These are phyloP conservation scores for Penicillium hordei DNA, from an alignment of 2,329 filamentous ascomycete genomes.

Conservation along the genomic window DNA sequence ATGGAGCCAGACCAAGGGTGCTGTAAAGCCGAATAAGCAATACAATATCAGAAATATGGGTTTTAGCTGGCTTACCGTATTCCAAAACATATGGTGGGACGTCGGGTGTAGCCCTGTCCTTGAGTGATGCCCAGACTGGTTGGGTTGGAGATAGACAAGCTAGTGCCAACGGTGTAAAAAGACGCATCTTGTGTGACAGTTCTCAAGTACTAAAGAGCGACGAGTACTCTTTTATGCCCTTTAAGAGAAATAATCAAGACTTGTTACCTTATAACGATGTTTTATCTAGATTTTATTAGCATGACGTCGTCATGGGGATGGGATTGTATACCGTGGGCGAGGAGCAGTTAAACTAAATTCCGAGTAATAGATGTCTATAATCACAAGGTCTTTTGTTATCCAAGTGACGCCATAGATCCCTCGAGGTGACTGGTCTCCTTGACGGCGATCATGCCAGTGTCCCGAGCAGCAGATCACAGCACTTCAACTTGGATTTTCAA, in stretches of 20 bases:
- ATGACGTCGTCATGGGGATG: constrained; percentile 5
- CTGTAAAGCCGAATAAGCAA: constrained; percentile 31
- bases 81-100: constrained; percentile 49
- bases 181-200: constrained; percentile 4
- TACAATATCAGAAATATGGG: fast-evolving
- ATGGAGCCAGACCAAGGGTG: constrained; percentile 54
- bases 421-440: neutral
- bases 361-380: neutral
- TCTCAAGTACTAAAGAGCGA: neutral
- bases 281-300: constrained; percentile 8
- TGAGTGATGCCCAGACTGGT: neutral
- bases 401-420: neutral
- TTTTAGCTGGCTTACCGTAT: constrained; percentile 40
- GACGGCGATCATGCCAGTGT: constrained; percentile 5
- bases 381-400: neutral
- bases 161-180: constrained; percentile 10
- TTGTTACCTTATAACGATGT: neutral
- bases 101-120: constrained; percentile 12
- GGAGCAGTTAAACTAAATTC: neutral
- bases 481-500: neutral
- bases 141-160: constrained; percentile 2
- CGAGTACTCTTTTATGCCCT: neutral
- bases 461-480: neutral
- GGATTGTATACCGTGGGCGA: neutral
- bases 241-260: neutral